Evolutionary conservation across 805 yeast species (phyloP).

Genomic region (Saturnispora silvae): DNA sequence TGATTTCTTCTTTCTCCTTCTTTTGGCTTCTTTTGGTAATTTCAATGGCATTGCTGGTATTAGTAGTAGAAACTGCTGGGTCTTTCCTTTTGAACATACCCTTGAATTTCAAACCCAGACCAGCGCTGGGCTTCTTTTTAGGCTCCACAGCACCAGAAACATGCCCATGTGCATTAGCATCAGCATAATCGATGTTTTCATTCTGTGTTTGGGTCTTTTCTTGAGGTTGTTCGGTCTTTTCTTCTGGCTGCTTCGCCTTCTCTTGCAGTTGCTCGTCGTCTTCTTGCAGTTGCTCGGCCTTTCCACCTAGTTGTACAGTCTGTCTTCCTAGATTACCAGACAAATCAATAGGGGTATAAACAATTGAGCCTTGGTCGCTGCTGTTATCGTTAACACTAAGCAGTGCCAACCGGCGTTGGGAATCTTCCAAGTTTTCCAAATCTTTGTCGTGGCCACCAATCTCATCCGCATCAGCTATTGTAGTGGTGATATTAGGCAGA

Average conservation of each 20-base stretch:
- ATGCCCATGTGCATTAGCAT: not conserved
- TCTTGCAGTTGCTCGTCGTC: not conserved
- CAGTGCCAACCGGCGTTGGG: too few species aligned
- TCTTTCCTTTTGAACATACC: slow-evolving; percentile 6
- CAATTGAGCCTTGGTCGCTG: slow-evolving; percentile 3
- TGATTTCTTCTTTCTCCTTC: not conserved
- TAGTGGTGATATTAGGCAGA: not conserved
- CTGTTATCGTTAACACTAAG: too few species aligned
- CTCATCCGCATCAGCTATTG: not conserved
- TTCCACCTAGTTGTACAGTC: too few species aligned
- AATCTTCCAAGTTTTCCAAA: not conserved
- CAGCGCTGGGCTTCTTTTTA: not conserved
- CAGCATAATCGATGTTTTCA: not conserved
- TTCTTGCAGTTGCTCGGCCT: not conserved
- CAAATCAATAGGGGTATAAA: slow-evolving; percentile 4
- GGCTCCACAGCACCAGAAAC: not conserved
- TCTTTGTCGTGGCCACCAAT: not conserved
- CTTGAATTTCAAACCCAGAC: slow-evolving; percentile 6
- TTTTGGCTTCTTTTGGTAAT: not conserved
- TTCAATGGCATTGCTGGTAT: not conserved
- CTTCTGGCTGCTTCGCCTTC: not conserved
- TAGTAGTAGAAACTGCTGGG: not conserved
- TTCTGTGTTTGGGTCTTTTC: too few species aligned
- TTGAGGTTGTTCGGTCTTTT: not conserved
- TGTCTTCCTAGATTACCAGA: not conserved